A percentile compares a stretch with the other conserved stretches of the same genome.
Conservation (phyloP, 2,329 filamentous ascomycete genomes). For the Fonsecaea pedrosoi region DNA sequence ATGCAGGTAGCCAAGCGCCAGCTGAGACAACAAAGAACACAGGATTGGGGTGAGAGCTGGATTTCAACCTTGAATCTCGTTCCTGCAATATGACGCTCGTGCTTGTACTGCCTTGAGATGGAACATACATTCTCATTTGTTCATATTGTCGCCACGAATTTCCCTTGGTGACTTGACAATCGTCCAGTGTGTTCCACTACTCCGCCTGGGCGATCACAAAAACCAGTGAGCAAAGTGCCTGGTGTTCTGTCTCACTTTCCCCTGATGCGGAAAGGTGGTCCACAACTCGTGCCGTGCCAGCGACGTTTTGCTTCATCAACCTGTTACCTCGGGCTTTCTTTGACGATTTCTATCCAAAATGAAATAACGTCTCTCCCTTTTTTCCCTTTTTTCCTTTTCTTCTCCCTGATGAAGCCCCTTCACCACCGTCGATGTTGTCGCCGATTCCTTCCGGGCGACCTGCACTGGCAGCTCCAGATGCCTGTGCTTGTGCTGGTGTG, state of each 20-base stretch:
- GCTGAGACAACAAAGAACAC: neutral
- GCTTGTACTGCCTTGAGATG: neutral
- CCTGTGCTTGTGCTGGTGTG: conserved; percentile 34
- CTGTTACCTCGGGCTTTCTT: no score
- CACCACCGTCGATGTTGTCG: conserved; percentile 39
- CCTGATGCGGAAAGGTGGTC: neutral
- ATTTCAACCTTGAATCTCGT: neutral
- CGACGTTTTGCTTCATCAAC: neutral
- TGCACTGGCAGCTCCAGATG: conserved; percentile 23
- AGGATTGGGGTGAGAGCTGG: neutral
- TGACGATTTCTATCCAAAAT: conserved; percentile 44
- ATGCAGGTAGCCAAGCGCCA: neutral
- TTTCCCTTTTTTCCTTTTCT: conserved; percentile 46
- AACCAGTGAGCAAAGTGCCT: neutral
- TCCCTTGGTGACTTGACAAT: neutral
- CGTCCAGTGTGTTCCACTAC: neutral
- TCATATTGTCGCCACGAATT: no score
- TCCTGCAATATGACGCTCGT: neutral
- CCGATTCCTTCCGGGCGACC: conserved; percentile 34
- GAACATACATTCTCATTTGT: neutral
- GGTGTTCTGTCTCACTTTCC: neutral
- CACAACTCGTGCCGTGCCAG: neutral
- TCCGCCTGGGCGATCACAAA: no score
- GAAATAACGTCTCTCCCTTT: conserved; percentile 52
- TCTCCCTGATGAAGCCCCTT: conserved; percentile 37